These are phyloP conservation scores for Sicyos baderoa DNA, from an alignment of 306 rosid genomes.

Conservation along the genomic window DNA sequence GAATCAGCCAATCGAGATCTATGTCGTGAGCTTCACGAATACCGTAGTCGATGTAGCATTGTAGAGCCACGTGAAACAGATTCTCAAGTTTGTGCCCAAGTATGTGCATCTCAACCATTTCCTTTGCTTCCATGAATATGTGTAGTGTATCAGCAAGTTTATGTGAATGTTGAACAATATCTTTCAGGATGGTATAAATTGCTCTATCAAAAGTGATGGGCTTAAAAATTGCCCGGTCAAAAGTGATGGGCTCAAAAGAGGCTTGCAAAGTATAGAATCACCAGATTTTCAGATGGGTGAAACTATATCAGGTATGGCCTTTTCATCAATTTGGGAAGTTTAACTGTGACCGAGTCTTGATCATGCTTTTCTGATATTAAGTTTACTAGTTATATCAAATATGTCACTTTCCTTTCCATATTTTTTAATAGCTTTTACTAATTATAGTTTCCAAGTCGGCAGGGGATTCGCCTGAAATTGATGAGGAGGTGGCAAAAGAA, in stretches of 20 bases:
- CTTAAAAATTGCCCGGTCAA: conserved; percentile 47
- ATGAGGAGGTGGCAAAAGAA: conserved; percentile 86
- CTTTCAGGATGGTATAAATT: conserved; percentile 61
- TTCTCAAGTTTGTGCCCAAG: conserved; percentile 48
- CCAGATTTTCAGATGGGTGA: conserved; percentile 76
- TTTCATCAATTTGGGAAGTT: not conserved
- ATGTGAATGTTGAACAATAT: conserved; percentile 23
- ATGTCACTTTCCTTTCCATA: conserved; percentile 1
- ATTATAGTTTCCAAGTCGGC: conserved; percentile 28
- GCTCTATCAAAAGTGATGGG: conserved; percentile 64
- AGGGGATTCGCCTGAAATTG: conserved; percentile 83
- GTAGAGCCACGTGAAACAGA: conserved; percentile 61
- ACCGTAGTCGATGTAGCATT: conserved; percentile 63
- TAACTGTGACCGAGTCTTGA: not conserved
- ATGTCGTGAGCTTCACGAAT: conserved; percentile 91
- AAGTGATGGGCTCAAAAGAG: conserved; percentile 82
- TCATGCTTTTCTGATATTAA: conserved; percentile 12
- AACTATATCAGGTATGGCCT: conserved; percentile 50
- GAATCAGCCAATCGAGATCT: conserved; percentile 98
- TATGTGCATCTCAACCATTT: conserved; percentile 14
- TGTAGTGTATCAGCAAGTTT: not conserved
- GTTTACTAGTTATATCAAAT: not conserved
- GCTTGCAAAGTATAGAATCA: conserved; percentile 53
- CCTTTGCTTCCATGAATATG: not conserved
- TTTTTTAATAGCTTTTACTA: conserved; percentile 23